phyloP scores from a whole-genome alignment of 192 early-diverging fungal species.

The Gaertneriomyces semiglobifer region DNA sequence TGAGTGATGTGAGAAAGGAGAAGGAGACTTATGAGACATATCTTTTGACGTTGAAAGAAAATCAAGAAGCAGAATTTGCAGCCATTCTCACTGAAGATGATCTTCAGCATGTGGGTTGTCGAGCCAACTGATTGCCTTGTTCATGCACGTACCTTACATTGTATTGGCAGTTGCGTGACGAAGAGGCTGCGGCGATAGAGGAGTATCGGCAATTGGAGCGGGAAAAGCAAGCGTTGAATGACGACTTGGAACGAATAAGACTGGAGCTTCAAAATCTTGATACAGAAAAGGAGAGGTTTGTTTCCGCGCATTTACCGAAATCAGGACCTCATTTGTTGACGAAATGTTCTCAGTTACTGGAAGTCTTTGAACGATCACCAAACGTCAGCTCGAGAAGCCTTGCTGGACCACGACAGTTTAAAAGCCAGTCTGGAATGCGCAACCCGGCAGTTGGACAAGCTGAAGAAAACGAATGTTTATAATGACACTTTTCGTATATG shows the following conservation, averaged over 20 bases:
- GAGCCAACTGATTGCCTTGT: too few species aligned
- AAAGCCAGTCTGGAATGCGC: conserved; percentile 76
- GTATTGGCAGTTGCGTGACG: conserved; percentile 40
- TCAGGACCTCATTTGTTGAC: background rate
- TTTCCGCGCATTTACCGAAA: background rate
- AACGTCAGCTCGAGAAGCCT: conserved; percentile 56
- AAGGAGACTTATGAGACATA: conserved; percentile 73
- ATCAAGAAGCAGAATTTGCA: background rate
- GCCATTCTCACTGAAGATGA: conserved; percentile 13
- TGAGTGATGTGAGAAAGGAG: conserved; percentile 68
- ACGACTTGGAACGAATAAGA: conserved; percentile 32
- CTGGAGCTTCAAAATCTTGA: conserved; percentile 33
- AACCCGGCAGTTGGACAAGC: conserved; percentile 68
- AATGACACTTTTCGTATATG: conserved; percentile 92
- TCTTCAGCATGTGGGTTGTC: background rate
- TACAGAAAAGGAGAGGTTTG: conserved; percentile 51
- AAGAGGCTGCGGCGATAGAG: conserved; percentile 41
- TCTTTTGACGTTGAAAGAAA: conserved; percentile 38
- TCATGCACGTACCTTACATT: too few species aligned
- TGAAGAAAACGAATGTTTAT: conserved; percentile 91
- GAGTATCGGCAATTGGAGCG: conserved; percentile 52
- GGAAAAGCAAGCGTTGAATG: conserved; percentile 51
- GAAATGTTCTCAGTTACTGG: conserved; percentile 23
- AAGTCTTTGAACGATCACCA: conserved; percentile 74
- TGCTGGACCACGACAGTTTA: conserved; percentile 75